Conservation (phyloP, 441 rosid genomes). For the Gossypium gossypioides region DNA sequence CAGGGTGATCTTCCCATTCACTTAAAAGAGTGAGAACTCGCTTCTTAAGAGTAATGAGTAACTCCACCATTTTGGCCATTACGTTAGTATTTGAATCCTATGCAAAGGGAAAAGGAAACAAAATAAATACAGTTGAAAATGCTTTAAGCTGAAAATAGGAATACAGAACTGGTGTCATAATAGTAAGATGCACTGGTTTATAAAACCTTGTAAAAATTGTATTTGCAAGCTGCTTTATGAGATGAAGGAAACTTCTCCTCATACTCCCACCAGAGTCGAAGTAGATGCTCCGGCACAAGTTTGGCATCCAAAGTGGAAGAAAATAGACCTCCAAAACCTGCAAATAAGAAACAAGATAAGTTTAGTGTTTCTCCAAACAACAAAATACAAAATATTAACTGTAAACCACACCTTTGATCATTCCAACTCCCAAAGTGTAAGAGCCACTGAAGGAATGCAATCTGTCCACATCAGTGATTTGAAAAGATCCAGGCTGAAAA, state of each 20-base stretch:
- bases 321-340: slow-evolving; percentile 60
- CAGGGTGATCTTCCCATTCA: slow-evolving; percentile 79
- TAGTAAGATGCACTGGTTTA: neutral
- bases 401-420: slow-evolving; percentile 54
- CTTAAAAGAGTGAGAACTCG: slow-evolving; percentile 36
- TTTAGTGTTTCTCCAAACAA: neutral
- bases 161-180: neutral
- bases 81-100: slow-evolving; percentile 72
- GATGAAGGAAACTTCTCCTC: slow-evolving; percentile 33
- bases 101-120: slow-evolving; percentile 12
- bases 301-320: slow-evolving; percentile 61
- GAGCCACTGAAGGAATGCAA: slow-evolving; percentile 55
- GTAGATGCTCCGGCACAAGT: slow-evolving; percentile 78
- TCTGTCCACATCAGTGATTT: slow-evolving; percentile 43
- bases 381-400: neutral
- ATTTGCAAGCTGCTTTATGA: slow-evolving; percentile 32
- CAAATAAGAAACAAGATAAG: slow-evolving; percentile 18
- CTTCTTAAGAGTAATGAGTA: slow-evolving; percentile 42
- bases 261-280: slow-evolving; percentile 66
- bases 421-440: slow-evolving; percentile 60
- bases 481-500: slow-evolving; percentile 55
- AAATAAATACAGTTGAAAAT: slow-evolving; percentile 3
- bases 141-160: slow-evolving; percentile 2
- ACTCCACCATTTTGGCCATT: slow-evolving; percentile 67
- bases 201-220: slow-evolving; percentile 88